Conservation (phyloP, 2,329 filamentous ascomycete genomes). For the Knoxdaviesia proteae region DNA sequence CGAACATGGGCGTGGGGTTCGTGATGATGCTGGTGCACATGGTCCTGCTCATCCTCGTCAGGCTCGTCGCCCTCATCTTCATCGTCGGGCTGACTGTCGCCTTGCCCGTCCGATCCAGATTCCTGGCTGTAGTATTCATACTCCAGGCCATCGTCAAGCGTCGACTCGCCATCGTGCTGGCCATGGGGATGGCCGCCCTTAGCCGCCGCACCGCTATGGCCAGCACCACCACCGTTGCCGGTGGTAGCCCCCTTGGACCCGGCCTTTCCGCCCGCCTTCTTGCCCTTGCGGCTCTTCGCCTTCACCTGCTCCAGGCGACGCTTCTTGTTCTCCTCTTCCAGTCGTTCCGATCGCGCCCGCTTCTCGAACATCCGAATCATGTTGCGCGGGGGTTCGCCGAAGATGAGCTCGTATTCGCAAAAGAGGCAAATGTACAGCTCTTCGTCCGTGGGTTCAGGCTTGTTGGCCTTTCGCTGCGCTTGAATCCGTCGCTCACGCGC, state of each 20-base stretch:
- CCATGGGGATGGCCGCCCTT: no score
- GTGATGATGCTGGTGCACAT: no score
- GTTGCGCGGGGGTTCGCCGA: conserved; percentile 66
- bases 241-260: conserved; percentile 19
- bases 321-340: conserved; percentile 68
- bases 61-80: no score
- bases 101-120: no score
- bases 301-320: conserved; percentile 80
- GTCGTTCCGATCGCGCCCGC: conserved; percentile 71
- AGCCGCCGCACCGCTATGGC: no score
- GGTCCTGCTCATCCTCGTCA: no score
- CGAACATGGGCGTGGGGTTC: no score
- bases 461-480: conserved; percentile 56
- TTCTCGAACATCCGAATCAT: conserved; percentile 85
- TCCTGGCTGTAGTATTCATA: no score
- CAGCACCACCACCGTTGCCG: no score
- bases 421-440: conserved; percentile 95
- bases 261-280: conserved; percentile 50
- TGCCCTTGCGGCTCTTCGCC: conserved; percentile 76
- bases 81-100: no score
- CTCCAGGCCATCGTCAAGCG: no score
- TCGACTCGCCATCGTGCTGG: no score
- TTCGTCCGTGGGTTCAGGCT: conserved; percentile 46
- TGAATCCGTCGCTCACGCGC: conserved; percentile 59
- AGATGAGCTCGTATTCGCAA: conserved; percentile 93